Evolutionary conservation across 805 yeast species (phyloP).

Genomic region (Pichia occidentalis): DNA sequence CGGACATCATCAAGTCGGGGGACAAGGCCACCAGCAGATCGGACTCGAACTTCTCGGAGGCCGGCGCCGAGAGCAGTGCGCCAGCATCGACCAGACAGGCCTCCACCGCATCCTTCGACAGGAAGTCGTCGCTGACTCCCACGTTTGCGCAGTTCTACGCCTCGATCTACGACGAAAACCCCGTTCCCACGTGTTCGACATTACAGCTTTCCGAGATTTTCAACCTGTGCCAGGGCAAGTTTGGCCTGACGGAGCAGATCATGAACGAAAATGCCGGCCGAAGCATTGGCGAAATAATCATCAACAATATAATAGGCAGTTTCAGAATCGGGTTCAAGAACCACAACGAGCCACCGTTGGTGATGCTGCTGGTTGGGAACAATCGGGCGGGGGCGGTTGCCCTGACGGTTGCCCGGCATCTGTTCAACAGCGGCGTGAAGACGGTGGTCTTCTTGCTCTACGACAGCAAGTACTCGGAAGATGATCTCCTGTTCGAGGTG

Average conservation of each 20-base stretch:
- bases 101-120: constrained; percentile 4
- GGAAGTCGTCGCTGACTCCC: constrained; percentile 8
- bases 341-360: constrained; percentile 75
- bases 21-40: not conserved
- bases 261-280: constrained; percentile 64
- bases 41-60: too few species aligned
- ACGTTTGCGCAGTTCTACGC: constrained; percentile 15
- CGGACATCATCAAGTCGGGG: not conserved
- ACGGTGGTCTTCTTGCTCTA: constrained; percentile 47
- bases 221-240: constrained; percentile 47
- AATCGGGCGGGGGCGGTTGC: constrained; percentile 70
- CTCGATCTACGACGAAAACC: constrained; percentile 18
- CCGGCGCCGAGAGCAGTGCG: too few species aligned
- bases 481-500: constrained; percentile 30
- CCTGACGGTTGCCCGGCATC: constrained; percentile 70
- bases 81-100: constrained; percentile 3
- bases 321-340: constrained; percentile 57
- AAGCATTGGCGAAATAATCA: constrained; percentile 53
- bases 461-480: constrained; percentile 34
- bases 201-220: constrained; percentile 76
- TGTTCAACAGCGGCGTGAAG: constrained; percentile 66
- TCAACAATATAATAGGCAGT: constrained; percentile 62
- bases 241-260: constrained; percentile 38
- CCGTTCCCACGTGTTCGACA: constrained; percentile 62
- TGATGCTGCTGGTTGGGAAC: constrained; percentile 66